These are phyloP conservation scores for Athelia psychrophila DNA, from an alignment of 1,284 basidiomycete genomes.

Conservation along the genomic window DNA sequence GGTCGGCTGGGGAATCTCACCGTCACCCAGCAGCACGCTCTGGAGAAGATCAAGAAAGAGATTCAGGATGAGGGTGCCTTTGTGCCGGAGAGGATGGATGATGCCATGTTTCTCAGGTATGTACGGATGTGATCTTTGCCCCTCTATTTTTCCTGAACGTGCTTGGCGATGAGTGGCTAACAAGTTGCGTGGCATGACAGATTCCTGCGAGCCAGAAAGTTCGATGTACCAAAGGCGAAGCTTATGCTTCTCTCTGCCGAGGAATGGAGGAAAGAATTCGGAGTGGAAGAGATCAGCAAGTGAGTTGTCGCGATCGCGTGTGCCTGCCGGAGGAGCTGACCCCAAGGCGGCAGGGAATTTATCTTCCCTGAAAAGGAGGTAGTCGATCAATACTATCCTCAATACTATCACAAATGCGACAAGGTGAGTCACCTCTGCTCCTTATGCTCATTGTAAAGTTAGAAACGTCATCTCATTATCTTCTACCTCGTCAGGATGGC, in stretches of 20 bases:
- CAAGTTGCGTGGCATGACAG: constrained; percentile 28
- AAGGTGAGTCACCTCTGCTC: constrained; percentile 48
- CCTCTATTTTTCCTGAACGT: neutral
- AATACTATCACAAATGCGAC: constrained; percentile 97
- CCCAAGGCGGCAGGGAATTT: constrained; percentile 60
- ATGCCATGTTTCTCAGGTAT: constrained; percentile 74
- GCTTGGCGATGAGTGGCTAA: neutral
- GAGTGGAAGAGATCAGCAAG: constrained; percentile 86
- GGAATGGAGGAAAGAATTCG: constrained; percentile 89
- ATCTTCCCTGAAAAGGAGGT: constrained; percentile 83
- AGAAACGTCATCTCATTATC: neutral
- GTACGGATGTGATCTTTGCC: constrained; percentile 7
- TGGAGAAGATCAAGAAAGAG: constrained; percentile 72
- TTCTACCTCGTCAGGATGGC: constrained; percentile 64
- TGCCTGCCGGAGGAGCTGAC: constrained; percentile 8
- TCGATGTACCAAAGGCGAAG: constrained; percentile 83
- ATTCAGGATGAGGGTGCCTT: constrained; percentile 61
- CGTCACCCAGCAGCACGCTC: constrained; percentile 64
- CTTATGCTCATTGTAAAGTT: neutral
- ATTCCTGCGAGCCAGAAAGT: constrained; percentile 92
- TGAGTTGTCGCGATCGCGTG: constrained; percentile 34
- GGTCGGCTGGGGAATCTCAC: constrained; percentile 85
- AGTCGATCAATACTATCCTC: constrained; percentile 93
- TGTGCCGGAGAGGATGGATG: constrained; percentile 75
- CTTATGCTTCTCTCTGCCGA: constrained; percentile 84